Evolutionary conservation across 2,329 filamentous ascomycete species (phyloP).

Genomic region (Aspergillus vadensis): DNA sequence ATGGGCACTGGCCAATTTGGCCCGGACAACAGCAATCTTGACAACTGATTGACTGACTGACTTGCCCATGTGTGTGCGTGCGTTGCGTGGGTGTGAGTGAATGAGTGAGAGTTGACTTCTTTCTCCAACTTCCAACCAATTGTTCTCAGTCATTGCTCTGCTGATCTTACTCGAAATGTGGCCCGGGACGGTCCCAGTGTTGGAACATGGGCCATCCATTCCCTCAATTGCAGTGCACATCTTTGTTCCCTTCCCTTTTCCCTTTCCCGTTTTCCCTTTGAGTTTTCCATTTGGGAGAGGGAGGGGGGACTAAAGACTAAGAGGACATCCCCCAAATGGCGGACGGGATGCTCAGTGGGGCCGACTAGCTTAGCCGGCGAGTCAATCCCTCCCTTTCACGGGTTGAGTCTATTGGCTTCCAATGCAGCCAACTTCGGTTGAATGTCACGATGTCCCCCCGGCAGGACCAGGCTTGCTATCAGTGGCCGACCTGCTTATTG

Average conservation of each 20-base stretch:
- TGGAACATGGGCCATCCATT: background rate
- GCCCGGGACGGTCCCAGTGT: background rate
- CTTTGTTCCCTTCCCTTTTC: background rate
- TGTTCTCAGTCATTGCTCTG: background rate
- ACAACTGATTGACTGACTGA: slow-evolving; percentile 12
- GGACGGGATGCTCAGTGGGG: slow-evolving; percentile 28
- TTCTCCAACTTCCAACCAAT: slow-evolving; percentile 1
- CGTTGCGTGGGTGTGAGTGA: background rate
- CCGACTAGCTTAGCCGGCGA: slow-evolving; percentile 26
- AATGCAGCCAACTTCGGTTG: slow-evolving; percentile 21
- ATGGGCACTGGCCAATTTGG: background rate
- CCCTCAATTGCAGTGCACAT: background rate
- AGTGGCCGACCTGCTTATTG: background rate
- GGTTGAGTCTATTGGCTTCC: slow-evolving; percentile 19
- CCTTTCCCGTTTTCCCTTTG: slow-evolving; percentile 8
- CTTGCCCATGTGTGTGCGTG: background rate
- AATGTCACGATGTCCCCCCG: slow-evolving; percentile 13
- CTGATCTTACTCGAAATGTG: slow-evolving; percentile 19
- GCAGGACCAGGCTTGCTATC: background rate
- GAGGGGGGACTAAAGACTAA: slow-evolving; percentile 9
- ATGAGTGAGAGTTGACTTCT: background rate
- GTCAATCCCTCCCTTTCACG: slow-evolving; percentile 24
- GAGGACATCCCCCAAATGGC: slow-evolving; percentile 22
- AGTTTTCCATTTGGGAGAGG: slow-evolving; percentile 4
- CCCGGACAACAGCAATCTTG: slow-evolving; percentile 2